Base-by-base conservation (phyloP, 352 stramenopile genomes). In the Phytophthora tentaculata region DNA sequence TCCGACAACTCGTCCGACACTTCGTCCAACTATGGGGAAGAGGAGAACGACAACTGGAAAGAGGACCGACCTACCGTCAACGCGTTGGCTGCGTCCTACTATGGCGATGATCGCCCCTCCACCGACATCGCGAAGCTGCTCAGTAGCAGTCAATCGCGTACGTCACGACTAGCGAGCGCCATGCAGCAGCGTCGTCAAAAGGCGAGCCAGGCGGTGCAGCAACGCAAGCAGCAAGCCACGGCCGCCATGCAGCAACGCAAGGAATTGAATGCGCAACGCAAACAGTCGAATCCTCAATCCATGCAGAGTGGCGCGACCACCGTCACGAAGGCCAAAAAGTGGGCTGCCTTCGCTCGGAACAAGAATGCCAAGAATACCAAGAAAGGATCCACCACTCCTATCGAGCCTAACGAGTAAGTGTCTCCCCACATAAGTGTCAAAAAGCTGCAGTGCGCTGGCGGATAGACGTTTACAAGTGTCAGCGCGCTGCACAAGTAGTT, bases 111-210 rank as follows among this genome's bases (percentile, higher is more conserved):
- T 61, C 72, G 79, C 0, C 77, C 79, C 24, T 88, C 79, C 13
- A 73, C 72, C 0, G 79, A 88, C 50, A 71, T 88, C 9, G 64
- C 77, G 0, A 73, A 82, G n/a, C 39, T 83, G n/a, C 57, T 88
- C 3, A 56, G 72, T 17, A 55, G 56, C 26, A 59, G 57, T 50
- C 48, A 58, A 51, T 67, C 53, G 13, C 75, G 74, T n/a, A 67
- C 61, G 20, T 68, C 74, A 6, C 67, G 75, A 32, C 51, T 83
- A 10, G 60, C 69, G 2, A 73, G 48, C 17, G 70, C 69, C 9
- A 69, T 82, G 63, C 67, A 70, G 48, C 70, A 81, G 26, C 70
- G 74, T 13, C 74, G 74, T 23, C 74, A 77, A 52, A 57, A 75
- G n/a, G 71, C 71, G 7, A 71, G 45, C 23, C 65, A 77, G 23